Percentiles rank a stretch among this genome's conserved stretches.
Conservation (phyloP, 371 early-diverging fungal genomes). For the Rhizopus arrhizus region DNA sequence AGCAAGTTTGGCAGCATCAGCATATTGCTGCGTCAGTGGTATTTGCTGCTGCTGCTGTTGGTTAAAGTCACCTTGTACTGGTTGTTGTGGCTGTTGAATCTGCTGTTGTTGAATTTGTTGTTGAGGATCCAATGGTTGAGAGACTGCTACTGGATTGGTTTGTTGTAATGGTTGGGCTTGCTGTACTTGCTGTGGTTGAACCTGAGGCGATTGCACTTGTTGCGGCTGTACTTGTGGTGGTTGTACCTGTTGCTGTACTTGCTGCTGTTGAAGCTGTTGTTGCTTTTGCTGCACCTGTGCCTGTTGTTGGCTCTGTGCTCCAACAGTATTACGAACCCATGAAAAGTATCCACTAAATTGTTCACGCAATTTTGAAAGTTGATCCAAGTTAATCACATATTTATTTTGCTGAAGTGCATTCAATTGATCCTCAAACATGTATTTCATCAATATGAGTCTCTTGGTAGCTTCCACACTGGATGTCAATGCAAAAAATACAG, state of each 20-base stretch:
- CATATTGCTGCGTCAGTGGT: constrained; percentile 27
- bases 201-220: neutral
- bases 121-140: constrained; percentile 9
- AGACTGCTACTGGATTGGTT: neutral
- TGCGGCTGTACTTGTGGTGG: constrained; percentile 6
- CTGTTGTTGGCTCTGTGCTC: constrained; percentile 22
- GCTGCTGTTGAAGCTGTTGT: constrained; percentile 13
- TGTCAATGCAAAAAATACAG: constrained; percentile 47
- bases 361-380: constrained; percentile 51
- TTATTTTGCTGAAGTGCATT: constrained; percentile 48
- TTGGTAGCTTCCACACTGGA: constrained; percentile 41
- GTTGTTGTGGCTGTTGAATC: neutral
- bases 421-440: constrained; percentile 65
- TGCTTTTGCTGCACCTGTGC: constrained; percentile 12
- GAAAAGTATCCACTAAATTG: constrained; percentile 56
- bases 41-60: constrained; percentile 27
- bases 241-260: constrained; percentile 10
- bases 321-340: constrained; percentile 47
- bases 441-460: constrained; percentile 58
- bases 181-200: neutral
- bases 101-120: constrained; percentile 3
- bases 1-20: constrained; percentile 19
- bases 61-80: constrained; percentile 1
- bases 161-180: neutral
- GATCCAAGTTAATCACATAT: constrained; percentile 50